Conservation (phyloP, 1,139 yeast genomes). For the Komagataea norvegica region DNA sequence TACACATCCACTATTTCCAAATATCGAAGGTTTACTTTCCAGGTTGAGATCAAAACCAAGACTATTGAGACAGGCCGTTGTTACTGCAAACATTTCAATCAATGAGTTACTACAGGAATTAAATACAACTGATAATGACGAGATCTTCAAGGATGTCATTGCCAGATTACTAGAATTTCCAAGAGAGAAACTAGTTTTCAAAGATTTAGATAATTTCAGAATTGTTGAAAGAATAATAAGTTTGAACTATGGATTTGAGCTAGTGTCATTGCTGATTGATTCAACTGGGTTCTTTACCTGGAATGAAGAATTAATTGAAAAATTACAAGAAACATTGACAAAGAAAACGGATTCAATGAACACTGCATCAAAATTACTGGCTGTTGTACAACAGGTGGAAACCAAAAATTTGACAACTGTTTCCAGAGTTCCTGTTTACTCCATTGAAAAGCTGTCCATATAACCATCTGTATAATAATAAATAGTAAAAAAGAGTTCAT, state of each 20-base stretch:
- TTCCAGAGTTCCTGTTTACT: conserved; percentile 45
- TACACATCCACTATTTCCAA: conserved; percentile 84
- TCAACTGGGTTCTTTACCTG: conserved; percentile 70
- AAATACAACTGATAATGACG: conserved; percentile 49
- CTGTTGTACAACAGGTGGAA: conserved; percentile 50
- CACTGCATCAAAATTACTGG: conserved; percentile 48
- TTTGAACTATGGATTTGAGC: conserved; percentile 51
- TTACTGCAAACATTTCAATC: conserved; percentile 64
- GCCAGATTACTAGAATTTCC: conserved; percentile 53
- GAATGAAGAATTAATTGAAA: conserved; percentile 44
- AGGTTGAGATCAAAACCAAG: conserved; percentile 51
- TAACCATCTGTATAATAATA: conserved; percentile 25
- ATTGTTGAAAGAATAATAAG: conserved; percentile 39
- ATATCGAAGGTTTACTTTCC: conserved; percentile 49
- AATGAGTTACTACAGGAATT: conserved; percentile 60
- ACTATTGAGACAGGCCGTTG: conserved; percentile 74
- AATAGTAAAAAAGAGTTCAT: not conserved
- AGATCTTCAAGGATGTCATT: conserved; percentile 65
- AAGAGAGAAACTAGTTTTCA: conserved; percentile 30
- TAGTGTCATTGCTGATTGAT: conserved; percentile 61
- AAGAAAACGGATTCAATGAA: conserved; percentile 46
- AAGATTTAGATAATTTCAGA: conserved; percentile 25
- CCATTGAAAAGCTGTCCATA: conserved; percentile 45
- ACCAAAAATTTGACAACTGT: conserved; percentile 30
- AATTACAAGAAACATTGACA: conserved; percentile 42